phyloP scores from a whole-genome alignment of 345 rosid genomes.

The Excoecaria cochinchinensis region DNA sequence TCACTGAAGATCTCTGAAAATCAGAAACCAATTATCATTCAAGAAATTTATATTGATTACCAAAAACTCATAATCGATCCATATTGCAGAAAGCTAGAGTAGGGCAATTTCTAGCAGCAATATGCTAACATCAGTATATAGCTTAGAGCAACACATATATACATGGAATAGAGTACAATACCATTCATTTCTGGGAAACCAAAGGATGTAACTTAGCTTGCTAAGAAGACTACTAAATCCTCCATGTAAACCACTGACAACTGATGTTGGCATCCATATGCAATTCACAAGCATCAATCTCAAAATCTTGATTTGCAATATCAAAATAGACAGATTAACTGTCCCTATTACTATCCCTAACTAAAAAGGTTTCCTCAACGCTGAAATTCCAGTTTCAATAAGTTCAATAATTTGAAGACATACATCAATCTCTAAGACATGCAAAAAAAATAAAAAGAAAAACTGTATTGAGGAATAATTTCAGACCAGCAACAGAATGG shows the following conservation, averaged over 20 bases:
- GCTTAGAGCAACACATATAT: too few relatives aligned
- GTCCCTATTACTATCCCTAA: too few relatives aligned
- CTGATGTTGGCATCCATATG: background rate
- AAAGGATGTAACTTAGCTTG: background rate
- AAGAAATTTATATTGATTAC: background rate
- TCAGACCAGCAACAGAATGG: background rate
- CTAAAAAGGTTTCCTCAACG: too few relatives aligned
- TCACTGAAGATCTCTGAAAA: too few relatives aligned
- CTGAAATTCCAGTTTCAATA: background rate
- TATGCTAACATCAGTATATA: too few relatives aligned
- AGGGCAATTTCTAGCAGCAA: background rate
- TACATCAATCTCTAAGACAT: background rate
- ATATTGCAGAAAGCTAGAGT: background rate
- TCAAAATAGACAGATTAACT: too few relatives aligned
- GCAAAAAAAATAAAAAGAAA: background rate
- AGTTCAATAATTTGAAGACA: background rate
- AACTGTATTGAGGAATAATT: background rate
- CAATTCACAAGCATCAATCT: too few relatives aligned
- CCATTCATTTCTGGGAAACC: background rate
- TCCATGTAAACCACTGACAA: background rate
- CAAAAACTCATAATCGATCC: background rate
- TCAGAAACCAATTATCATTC: too few relatives aligned
- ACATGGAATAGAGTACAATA: background rate
- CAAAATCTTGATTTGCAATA: too few relatives aligned
- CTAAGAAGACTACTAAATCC: background rate